Base-by-base conservation (phyloP, 352 stramenopile genomes). In the Phytophthora megakarya region DNA sequence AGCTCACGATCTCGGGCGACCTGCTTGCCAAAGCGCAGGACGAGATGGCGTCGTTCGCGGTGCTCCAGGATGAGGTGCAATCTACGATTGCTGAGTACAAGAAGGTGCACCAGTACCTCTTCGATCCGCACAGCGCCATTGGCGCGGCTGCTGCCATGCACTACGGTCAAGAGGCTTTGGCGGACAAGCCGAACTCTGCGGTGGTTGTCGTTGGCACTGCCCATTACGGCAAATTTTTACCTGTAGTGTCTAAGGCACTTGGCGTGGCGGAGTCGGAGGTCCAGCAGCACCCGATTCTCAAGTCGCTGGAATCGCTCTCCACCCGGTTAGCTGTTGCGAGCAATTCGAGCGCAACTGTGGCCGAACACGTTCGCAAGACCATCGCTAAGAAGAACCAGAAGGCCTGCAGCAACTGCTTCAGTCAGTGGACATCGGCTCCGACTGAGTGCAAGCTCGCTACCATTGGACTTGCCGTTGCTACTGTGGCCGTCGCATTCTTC, bases 181-280 rank as follows among this genome's bases (percentile, higher is more conserved):
- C 87, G 16, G 65, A 81, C 35, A 78, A 78, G 30, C 72, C 86
- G 4, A 62, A 84, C 51, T 72, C 71, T 15, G 85, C 81, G 0
- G 96, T 97, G 3, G 92, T 99, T 8, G 94, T 97, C 32, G 82
- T 99, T 11, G 97, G 97, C 5, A 99, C 96, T 30, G 97, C 97
- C 3, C 97, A 99, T 76, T 97, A 98, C 62, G 97, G 91, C 67
- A 99, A 99, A 80, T 99, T 99, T 69, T 75, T 98, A 50, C 94
- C 92, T 1, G 96, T 98, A 5, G 89, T 97, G 12, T 89, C 78
- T 7, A 81, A 89, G 66, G 96, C 96, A 12, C 86, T 99, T 23
- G 78, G 85, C 73, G 77, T 92, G 60, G 28, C 60, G 25, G 79
- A 91, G 68, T 39, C 60, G 8, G 73, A 89, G 43, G 80, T 95